Base-by-base conservation (phyloP, 352 stramenopile genomes). In the Phytopythium sindhum region DNA sequence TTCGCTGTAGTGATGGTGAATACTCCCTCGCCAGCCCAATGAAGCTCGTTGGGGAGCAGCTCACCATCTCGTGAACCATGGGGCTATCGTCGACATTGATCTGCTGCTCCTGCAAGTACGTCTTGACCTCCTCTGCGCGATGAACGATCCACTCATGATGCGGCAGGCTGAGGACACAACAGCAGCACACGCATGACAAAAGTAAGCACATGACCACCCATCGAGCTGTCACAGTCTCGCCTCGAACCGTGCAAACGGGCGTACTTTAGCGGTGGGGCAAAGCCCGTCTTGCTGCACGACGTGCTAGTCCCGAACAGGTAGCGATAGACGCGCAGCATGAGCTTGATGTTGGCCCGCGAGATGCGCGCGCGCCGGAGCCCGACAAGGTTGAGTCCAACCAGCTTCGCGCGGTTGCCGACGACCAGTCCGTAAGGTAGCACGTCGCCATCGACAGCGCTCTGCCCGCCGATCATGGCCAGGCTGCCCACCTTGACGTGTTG, bases 391-490 rank as follows among this genome's bases (percentile, higher is more conserved):
- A 95, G 61, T 0, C 86, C 83, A 8, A 77, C 71, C 23, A 95
- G 72, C 69, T 90, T 92, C 12, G 86, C 84, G 19, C 83, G 81
- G 63, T 95, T 95, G 0, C 86, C 86, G 8, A 84, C 75, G 17
- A 81, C 80, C 26, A 89, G 74, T 8, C 86, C 84, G 61, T 88
- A 95, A 4, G 86, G 84, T n/a, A 95, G 60, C 42, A 95, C 83
- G 48, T 95, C 84, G 12, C 78, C 83, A 59, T 93, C 85, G n/a
- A 95, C 79, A 12, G 86, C 86, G 63, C 86, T 95, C 29, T 88
- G 81, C 17, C 84, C 86, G 9, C 86, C 86, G 31, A 95, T 61
- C 86, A 95, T 95, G 15, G 83, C 84, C 24, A 92, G 64, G 8
- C 72, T 75, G 24, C 86, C 86, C 3, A 95, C 70, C 26, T 77